Base-by-base conservation (phyloP, 768 basidiomycete genomes). In the Crassisporium funariophilum region DNA sequence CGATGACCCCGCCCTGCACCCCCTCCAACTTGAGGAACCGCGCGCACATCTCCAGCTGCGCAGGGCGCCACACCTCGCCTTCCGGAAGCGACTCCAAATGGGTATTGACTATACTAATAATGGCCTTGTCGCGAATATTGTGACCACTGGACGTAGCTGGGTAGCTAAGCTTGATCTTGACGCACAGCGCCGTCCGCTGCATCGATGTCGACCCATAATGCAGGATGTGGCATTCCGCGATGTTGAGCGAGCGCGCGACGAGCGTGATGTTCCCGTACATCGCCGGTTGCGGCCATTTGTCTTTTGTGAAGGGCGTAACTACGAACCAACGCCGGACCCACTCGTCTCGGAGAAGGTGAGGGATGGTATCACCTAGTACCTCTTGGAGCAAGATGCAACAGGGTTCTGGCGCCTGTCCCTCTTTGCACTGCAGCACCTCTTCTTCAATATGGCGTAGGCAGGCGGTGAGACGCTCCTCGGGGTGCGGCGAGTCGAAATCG, bases 311-410 rank as follows among this genome's bases (percentile, higher is more conserved):
- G 0, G 88, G 88, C 10, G 78, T 72, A 37, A 89, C 67, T 37
- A 72, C 59, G 59, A 87, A 89, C 62, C 78, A 71, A 29, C 65
- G 67, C 44, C 76, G 76, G 38, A 91, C 73, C 88, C 88, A 91
- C 38, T 70, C 64, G 63, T 84, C 69, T 16, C 66, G 66, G 38
- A 84, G 71, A 35, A 91, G 67, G 33, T 66, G 61, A 1, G 60
- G 48, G 45, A 88, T 72, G 20, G 77, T 77, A 0, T 47, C 46
- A 4, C 41, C 42, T 20, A 76, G 64, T 19, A 90, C 78, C 63
- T 90, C 88, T 62, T 91, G 88, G 53, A 91, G 64, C 53, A 90
- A 66, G 49, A 91, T 76, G 40, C 78, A 75, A 58, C 80, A 83
- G 12, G 84, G 80, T 45, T 71, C 71, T 0, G 82, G 83, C 12